Evolutionary conservation across 495 filamentous ascomycete species (phyloP), one percentile per base, ranked within the genome.

Genomic region (Paragyromitra xinjiangensis): DNA sequence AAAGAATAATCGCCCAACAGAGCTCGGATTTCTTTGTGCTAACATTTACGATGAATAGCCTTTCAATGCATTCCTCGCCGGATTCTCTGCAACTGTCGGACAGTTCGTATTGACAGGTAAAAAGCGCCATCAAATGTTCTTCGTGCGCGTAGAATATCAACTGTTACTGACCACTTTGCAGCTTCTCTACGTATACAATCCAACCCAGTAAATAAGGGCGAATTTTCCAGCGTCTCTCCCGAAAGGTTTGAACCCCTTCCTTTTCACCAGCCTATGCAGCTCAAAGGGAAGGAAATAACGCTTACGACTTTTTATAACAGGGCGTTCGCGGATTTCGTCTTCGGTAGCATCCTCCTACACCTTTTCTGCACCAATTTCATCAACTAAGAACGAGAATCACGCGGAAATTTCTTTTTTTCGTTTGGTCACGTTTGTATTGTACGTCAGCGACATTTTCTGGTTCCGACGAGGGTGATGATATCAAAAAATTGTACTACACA

Each of bases 351-450:
- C 83, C 92, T 99, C 81, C 85, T 99, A 84, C 95, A 99, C 87
- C 97, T 98, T 87, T 98, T 99, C 88, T 99, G 95, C 85, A 91
- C 98, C 80, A 98, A 99, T 87, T 99, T 99, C 84, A 98, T 99
- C 86, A 99, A 99, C 88, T 98, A 85, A 85, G 40, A 29, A 37
- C 2, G 0, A 29, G 14, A 7, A 62, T 51, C 16, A 9, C 12
- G 51, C 19, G 6, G n/a, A 37, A 29, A 29, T 7, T 42, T 24
- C 62, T 37, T 24, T 24, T 65, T 50, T 61, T 37, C 24, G 34
- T 69, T 12, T 1, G 39, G 24, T 50, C 40, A 62, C 16, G 59
- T 42, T 48, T 69, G 53, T 79, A 69, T 55, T 69, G 53, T 68
- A 66, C n/a, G 56, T n/a, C 24, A 24, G 37, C 16, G 24, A 53